Evolutionary conservation across 805 yeast genomes (phyloP).

Genomic region (Allodekkera sacchari): DNA sequence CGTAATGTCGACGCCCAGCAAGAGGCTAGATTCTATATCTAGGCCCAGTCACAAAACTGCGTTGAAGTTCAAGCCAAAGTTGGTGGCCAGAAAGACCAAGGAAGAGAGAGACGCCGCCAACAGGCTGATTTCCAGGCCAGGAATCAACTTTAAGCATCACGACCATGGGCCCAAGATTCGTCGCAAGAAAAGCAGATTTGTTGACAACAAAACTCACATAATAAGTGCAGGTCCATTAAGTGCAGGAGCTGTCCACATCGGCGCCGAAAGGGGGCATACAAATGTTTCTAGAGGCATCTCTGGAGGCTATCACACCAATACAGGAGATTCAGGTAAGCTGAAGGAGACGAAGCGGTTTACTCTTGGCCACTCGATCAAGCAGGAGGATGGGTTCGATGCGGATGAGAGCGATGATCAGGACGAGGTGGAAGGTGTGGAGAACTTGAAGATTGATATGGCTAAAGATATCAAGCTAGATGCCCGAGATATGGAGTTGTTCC

Average conservation of each 20-base stretch:
- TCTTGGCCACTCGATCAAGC: not conserved
- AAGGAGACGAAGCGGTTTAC: not conserved
- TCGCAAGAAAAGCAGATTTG: conserved; percentile 1
- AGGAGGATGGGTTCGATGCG: not conserved
- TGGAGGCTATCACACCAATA: too few species aligned
- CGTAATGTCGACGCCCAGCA: conserved; percentile 14
- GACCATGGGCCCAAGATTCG: conserved; percentile 8
- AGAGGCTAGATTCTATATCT: conserved; percentile 31
- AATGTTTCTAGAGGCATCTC: conserved; percentile 13
- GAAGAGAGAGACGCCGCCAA: conserved; percentile 74
- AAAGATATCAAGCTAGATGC: conserved; percentile 45
- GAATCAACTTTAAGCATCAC: conserved; percentile 28
- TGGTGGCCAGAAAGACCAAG: conserved; percentile 73
- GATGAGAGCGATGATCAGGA: conserved; percentile 1
- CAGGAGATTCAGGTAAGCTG: not conserved
- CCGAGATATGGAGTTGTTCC: conserved; percentile 52
- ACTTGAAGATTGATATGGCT: conserved; percentile 46
- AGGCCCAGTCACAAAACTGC: conserved; percentile 36
- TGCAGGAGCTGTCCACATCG: conserved; percentile 48
- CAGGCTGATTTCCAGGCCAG: conserved; percentile 31
- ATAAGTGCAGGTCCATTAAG: conserved; percentile 71
- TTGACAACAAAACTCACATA: conserved; percentile 14
- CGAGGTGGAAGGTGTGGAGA: conserved; percentile 3
- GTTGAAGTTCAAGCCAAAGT: conserved; percentile 78
- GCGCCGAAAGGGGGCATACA: conserved; percentile 15